Conservation (phyloP, 2,329 filamentous ascomycete species). For the Cercospora zeae-maydis region DNA sequence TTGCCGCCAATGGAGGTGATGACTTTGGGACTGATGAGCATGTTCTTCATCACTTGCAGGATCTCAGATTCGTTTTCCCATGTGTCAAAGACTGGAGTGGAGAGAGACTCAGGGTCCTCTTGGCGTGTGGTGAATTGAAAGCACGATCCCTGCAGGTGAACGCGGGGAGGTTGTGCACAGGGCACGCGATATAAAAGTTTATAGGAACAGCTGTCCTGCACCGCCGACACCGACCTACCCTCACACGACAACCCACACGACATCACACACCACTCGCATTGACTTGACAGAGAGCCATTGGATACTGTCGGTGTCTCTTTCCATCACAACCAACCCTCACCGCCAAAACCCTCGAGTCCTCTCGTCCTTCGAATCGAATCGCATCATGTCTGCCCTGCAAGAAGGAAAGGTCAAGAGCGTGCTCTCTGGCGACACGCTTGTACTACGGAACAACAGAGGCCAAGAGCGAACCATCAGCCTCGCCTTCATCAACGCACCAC, state of each 20-base stretch:
- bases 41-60: not conserved
- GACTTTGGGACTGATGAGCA: too few relatives aligned
- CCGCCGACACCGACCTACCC: not conserved
- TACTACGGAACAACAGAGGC: conserved; percentile 76
- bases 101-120: not conserved
- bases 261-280: not conserved
- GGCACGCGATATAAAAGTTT: conserved; percentile 9
- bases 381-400: conserved; percentile 42
- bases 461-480: conserved; percentile 84
- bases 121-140: not conserved
- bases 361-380: not conserved
- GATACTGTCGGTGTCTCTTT: not conserved
- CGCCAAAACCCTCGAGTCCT: not conserved
- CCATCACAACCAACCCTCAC: not conserved
- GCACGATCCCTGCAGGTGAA: not conserved
- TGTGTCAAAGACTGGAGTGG: not conserved
- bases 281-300: not conserved
- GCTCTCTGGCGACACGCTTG: conserved; percentile 85
- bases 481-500: conserved; percentile 86
- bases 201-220: conserved; percentile 8
- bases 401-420: conserved; percentile 86
- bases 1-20: too few relatives aligned
- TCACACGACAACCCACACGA: conserved; percentile 3
- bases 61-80: not conserved
- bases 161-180: not conserved